Evolutionary conservation across 805 yeast species (phyloP).

Genomic region (Suhomyces sp.): DNA sequence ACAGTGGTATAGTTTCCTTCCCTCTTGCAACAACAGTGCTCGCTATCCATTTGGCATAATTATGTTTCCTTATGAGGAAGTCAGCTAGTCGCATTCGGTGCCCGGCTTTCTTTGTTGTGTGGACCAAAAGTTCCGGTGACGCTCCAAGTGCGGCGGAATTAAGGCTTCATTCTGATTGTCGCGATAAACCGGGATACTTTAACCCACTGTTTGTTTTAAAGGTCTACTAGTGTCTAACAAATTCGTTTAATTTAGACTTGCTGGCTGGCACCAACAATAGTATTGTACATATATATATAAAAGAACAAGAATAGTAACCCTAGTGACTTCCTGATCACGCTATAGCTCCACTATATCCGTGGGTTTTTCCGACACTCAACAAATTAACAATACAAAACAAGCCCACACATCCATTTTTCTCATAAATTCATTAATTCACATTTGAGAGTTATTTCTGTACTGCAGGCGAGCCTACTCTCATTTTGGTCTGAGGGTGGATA

Average conservation of each 20-base stretch:
- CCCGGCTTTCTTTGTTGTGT: not conserved
- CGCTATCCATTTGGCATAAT: not conserved
- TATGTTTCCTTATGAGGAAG: not conserved
- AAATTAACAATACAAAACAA: not conserved
- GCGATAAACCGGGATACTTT: not conserved
- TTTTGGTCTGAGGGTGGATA: constrained; percentile 59
- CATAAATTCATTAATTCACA: not conserved
- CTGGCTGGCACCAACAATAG: not conserved
- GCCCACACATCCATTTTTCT: not conserved
- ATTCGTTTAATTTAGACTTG: not conserved
- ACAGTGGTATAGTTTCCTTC: not conserved
- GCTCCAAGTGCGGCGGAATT: not conserved
- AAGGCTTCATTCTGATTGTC: not conserved
- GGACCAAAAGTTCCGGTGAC: not conserved
- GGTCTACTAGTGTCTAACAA: not conserved
- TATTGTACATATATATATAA: not conserved
- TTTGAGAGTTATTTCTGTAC: constrained; percentile 1
- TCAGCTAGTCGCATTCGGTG: not conserved
- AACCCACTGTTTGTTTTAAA: not conserved
- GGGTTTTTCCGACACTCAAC: not conserved
- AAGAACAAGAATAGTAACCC: not conserved
- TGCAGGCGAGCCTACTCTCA: constrained; percentile 54
- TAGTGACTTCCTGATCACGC: not conserved
- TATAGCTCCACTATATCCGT: not conserved
- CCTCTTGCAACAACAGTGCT: not conserved